Evolutionary conservation across 1,284 basidiomycete genomes (phyloP), one percentile per base, ranked within the genome.

Genomic region (Athelia psychrophila): DNA sequence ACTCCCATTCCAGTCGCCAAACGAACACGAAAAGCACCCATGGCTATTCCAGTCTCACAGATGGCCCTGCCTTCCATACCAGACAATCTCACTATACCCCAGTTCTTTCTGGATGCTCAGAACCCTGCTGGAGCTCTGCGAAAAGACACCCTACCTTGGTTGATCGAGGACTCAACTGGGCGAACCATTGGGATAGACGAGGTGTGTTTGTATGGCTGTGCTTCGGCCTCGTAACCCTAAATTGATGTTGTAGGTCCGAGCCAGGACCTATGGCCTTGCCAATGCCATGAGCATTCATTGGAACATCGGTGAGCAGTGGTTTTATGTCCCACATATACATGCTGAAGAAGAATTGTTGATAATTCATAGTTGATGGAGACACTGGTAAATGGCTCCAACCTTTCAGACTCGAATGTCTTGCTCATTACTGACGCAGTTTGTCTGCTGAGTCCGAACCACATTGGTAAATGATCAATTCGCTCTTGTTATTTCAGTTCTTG

Each of bases 11-110:
- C 13, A 13, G 6, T 6, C 5, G 6, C 5, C 27, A 5, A 30
- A 30, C 45, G n/a, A 10, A 51, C 44, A 50, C 47, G 36, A 36
- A 51, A 79, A 79, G 77, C 52, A 73, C 40, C 74, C 80, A 58
- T 79, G 84, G 53, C 66, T 64, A 44, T 71, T 72, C 20, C 69
- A 70, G 22, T 58, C 65, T 44, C 63, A 74, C 5, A 30, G 27
- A 42, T 42, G n/a, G 8, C 38, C 40, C 65, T 82, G 22, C 75
- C 77, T 15, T 58, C 61, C 53, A 81, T 89, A 54, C 89, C 88
- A 13, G 84, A 88, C 61, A 70, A 91, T 66, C 68, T 91, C 50
- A 85, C 84, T 12, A 74, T 91, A 20, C 77, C 82, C 2, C 90
- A 92, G 67, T 91, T 92, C 65, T 74, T 91, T 44, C 74, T 91